A percentile compares a stretch with the other conserved stretches of the same genome.
These are phyloP conservation scores for Chloris gayana DNA, from an alignment of 176 grass and related monocot species.

Conservation along the genomic window DNA sequence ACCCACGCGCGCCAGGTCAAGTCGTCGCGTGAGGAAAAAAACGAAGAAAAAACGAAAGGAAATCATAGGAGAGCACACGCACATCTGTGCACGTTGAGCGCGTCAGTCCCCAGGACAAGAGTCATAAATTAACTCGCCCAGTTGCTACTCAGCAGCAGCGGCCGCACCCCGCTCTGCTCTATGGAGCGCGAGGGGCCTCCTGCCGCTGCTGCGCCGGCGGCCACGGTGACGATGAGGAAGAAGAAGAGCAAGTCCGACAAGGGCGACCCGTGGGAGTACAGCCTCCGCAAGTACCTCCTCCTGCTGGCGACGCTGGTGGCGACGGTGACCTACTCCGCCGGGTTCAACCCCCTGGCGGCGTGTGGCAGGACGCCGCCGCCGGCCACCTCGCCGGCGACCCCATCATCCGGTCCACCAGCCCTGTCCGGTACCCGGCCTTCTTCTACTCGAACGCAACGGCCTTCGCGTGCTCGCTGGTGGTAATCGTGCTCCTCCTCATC, in stretches of 20 bases:
- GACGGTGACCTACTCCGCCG: neutral
- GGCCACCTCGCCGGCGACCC: conserved; percentile 9
- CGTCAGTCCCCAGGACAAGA: too few relatives aligned
- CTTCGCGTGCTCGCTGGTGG: neutral
- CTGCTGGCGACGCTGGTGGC: neutral
- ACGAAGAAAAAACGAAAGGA: too few relatives aligned
- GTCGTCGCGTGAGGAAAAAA: neutral
- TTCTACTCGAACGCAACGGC: conserved; percentile 34
- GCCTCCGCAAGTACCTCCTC: neutral
- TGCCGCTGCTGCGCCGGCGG: too few relatives aligned
- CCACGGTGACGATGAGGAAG: too few relatives aligned
- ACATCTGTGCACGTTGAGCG: neutral
- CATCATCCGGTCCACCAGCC: neutral
- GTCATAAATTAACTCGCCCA: too few relatives aligned
- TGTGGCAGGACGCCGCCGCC: neutral
- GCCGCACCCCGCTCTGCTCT: too few relatives aligned
- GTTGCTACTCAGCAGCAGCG: too few relatives aligned
- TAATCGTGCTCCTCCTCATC: neutral
- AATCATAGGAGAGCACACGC: neutral
- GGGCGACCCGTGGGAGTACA: neutral
- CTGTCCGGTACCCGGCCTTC: conserved; percentile 6
- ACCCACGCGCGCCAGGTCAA: neutral
- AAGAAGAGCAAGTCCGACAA: neutral
- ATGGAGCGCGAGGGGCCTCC: too few relatives aligned
- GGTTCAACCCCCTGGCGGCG: neutral